Evolutionary conservation across 164 flowering plant species (phyloP).

Genomic region (Berberis vulgaris): DNA sequence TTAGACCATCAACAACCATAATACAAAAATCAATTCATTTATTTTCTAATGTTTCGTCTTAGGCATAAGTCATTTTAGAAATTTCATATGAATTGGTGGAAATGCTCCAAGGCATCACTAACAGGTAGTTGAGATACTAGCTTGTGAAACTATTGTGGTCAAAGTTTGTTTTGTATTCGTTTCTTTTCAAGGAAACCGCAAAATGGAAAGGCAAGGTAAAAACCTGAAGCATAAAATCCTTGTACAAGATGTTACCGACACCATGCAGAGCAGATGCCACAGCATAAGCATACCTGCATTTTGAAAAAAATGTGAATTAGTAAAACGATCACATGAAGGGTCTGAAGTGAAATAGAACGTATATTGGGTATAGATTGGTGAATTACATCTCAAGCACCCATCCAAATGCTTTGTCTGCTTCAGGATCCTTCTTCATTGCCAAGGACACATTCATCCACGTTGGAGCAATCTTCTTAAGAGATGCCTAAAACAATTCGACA

Average conservation of each 20-base stretch:
- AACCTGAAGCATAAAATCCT: constrained; percentile 99
- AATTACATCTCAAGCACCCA: constrained; percentile 99
- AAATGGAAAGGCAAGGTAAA: background rate
- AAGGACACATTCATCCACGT: constrained; percentile 99
- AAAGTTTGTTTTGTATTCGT: no score
- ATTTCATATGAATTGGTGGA: no score
- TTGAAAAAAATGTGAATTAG: constrained; percentile 1
- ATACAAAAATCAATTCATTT: no score
- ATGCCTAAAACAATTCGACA: constrained; percentile 38
- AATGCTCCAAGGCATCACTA: no score
- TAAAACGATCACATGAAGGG: constrained; percentile 1
- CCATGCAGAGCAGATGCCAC: constrained; percentile 90
- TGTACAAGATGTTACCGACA: constrained; percentile 71
- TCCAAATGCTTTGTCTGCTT: constrained; percentile 93
- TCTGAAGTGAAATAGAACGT: background rate
- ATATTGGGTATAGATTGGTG: background rate
- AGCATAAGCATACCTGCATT: constrained; percentile 95
- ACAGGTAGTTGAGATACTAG: no score
- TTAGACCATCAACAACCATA: background rate
- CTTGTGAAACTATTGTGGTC: no score
- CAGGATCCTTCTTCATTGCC: constrained; percentile 97
- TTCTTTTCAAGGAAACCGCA: background rate
- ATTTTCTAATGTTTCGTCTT: no score
- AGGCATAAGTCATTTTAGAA: no score
- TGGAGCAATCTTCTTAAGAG: constrained; percentile 87